A percentile compares a stretch with the other conserved stretches of the same genome.
These are phyloP conservation scores for Dactylellina cionopaga DNA, from an alignment of 2,329 filamentous ascomycete genomes.

Conservation along the genomic window DNA sequence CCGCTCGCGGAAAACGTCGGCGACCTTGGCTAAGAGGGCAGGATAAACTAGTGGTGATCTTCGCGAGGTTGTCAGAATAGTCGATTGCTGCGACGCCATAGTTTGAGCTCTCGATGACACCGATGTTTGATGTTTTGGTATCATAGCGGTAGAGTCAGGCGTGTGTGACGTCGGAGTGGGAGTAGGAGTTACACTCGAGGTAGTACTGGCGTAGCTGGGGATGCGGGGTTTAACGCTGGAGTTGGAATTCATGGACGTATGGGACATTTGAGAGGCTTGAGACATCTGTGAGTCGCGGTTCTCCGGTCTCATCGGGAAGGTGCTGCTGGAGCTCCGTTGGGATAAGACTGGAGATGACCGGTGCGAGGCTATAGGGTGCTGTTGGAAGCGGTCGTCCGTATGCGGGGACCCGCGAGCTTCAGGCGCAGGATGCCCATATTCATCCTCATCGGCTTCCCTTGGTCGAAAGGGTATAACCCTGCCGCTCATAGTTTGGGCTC, in stretches of 20 bases:
- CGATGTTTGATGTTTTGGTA: constrained; percentile 17
- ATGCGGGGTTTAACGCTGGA: constrained; percentile 62
- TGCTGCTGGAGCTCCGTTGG: constrained; percentile 54
- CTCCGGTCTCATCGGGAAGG: constrained; percentile 37
- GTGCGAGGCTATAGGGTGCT: constrained; percentile 36
- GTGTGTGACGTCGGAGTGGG: constrained; percentile 30
- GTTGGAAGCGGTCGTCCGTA: constrained; percentile 34
- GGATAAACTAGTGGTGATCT: constrained; percentile 90
- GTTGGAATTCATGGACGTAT: constrained; percentile 41
- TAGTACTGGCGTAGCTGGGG: constrained; percentile 58
- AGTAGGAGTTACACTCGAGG: constrained; percentile 58
- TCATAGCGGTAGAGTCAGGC: constrained; percentile 47
- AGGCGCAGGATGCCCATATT: constrained; percentile 55
- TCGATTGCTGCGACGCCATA: constrained; percentile 56
- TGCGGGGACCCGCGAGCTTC: constrained; percentile 60
- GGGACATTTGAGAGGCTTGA: constrained; percentile 28
- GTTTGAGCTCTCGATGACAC: constrained; percentile 54
- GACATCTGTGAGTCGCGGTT: constrained; percentile 51
- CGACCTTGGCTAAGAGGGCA: constrained; percentile 89
- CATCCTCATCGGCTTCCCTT: constrained; percentile 65
- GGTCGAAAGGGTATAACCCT: constrained; percentile 84
- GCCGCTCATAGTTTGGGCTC: constrained; percentile 89
- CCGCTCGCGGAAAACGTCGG: constrained; percentile 88
- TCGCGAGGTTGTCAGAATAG: constrained; percentile 56
- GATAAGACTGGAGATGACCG: constrained; percentile 47